Evolutionary conservation across 805 yeast species (phyloP), one percentile per base, ranked within the genome.

Genomic region (Nakazawaea siamensis): DNA sequence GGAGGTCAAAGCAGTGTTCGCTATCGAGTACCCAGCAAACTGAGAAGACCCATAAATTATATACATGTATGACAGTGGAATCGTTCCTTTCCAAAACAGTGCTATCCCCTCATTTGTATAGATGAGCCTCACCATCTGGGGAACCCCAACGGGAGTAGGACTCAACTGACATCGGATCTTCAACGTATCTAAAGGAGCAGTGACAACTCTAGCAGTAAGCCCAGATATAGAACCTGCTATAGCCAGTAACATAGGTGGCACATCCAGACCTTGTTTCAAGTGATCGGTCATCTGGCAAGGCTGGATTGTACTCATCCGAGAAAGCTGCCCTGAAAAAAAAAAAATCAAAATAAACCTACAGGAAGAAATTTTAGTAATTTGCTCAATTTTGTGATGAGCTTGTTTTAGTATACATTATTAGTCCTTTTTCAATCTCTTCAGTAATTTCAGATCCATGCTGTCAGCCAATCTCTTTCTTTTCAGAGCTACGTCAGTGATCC

Each of bases 51-150:
- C 96, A 48, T 90, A 92, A 9, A 82, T 45, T 11, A 90, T 61
- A 49, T 92, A 92, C 76, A 92, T 72, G 25, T 76, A 54, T 43
- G 86, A 86, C 0, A 97, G 98, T 0, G 98, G 95, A 0, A 85
- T 68, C 51, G 92, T 92, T 0, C 98, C 98, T 53, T 87, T 88
- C 97, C 97, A 92, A n/a, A 90, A 63, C 0, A 86, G 90, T 3
- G 55, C 41, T 0, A 79, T 27, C 1, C 95, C 94, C 54, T 90
- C 97, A 23, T 73, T 64, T 11, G 12, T 21, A 18, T 11, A 35
- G 3, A 35, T 35, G n/a, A 17, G 14, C 14, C 54, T 51, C 1
- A 68, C 42, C 2, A 86, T 67, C 1, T 61, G 53, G 11, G 41
- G 42, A 31, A 73, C 52, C 0, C 78, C n/a, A 8, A 7, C 62